Base-by-base conservation (phyloP, 495 filamentous ascomycete genomes). In the Aspergillus coremiiformis region DNA sequence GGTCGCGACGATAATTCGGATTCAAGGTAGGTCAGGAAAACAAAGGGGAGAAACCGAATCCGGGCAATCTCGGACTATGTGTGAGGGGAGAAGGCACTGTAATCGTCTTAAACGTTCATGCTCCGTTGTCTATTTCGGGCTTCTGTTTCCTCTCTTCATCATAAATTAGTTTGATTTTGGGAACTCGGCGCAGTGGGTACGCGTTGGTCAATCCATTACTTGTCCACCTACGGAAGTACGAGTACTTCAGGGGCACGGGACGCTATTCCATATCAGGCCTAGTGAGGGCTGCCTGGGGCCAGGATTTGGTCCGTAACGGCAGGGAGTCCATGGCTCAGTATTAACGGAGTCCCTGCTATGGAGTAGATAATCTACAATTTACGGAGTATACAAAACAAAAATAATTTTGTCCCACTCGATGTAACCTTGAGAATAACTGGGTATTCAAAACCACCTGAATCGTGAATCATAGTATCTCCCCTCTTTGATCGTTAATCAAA, bases 251-350 rank as follows among this genome's bases (percentile, higher is more conserved):
- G 66, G 66, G 64, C 61, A 61, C 43, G 39, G 19, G 8, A 39
- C 47, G 22, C 58, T 52, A 57, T 55, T 12, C 62, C 57, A 0
- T 2, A 66, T 59, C 12, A 1, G 54, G 66, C n/a, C 55, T 60
- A 60, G 64, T 33, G 53, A 64, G 39, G 69, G 35, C 67, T 60
- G 0, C 64, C n/a, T n/a, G n/a, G n/a, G n/a, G 65, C 22, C 64
- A 68, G 14, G 66, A 12, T 24, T 11, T 27, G 47, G 47, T 50
- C 46, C 46, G n/a, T n/a, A 48, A 19, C 17, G 46, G 27, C 27
- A 30, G 27, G 27, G 8, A 30, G 27, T 30, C 27, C 27, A 30
- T 30, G 27, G 27, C 27, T 9, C 27, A 1, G 8, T 30, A 30
- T n/a, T n/a, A n/a, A n/a, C n/a, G n/a, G n/a, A n/a, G n/a, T n/a